Evolutionary conservation across 371 early-diverging fungal species (phyloP), one percentile per base, ranked within the genome.

Genomic region (Circinella minor): DNA sequence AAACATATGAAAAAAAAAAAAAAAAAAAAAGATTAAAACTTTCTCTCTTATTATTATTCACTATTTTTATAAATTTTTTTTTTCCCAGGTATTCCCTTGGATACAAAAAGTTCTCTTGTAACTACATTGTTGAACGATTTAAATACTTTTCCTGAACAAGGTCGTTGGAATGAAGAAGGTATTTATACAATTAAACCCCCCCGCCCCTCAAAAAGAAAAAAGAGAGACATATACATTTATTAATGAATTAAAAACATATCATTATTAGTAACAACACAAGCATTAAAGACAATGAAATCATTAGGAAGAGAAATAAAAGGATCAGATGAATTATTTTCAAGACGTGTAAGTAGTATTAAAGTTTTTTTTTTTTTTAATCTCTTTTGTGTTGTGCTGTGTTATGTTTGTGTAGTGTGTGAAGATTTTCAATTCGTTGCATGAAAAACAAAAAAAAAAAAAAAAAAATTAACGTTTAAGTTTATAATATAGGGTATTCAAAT

Each of bases 401-500:
- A 6, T 51, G 51, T 51, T 8, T 51, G 51, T 43, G 43, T 6
- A 49, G 14, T 13, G 51, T 51, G 15, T 5, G 51, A 51, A 15
- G 15, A 1, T 17, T 27, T 57, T n/a, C 27, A 7, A 7, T 57
- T 18, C 6, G 15, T 54, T 54, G 54, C 51, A 65, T 65, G 59
- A 6, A 10, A 46, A n/a, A n/a, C n/a, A n/a, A 27, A 27, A 27
- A 27, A 61, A 38, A 38, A 15, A 60, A 38, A 60, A 60, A 27
- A 8, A 39, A 48, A 3, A 14, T 43, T 43, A 43, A 43, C 6
- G 43, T 43, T 43, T 43, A 9, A 27, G 39, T 20, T 51, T 20
- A 18, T n/a, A 54, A 51, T n/a, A 59, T 74, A 84, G 84, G 77
- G 80, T 10, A 78, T 81, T 20, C 20, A 34, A 13, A 64, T 66